Evolutionary conservation across 768 basidiomycete species (phyloP).

Genomic region (Asterophora parasitica): DNA sequence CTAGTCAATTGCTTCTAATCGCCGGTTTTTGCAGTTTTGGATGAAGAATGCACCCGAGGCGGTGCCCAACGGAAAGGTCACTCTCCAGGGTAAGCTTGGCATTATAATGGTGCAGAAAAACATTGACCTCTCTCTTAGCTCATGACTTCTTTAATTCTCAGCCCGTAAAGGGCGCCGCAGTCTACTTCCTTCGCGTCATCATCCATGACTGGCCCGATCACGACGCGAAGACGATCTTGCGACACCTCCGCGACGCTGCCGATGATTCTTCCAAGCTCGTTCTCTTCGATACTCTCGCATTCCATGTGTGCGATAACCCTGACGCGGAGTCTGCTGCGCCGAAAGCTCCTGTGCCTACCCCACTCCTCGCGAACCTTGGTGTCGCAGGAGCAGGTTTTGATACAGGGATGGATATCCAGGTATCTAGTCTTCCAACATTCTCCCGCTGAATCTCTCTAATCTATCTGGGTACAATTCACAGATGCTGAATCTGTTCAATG

Average conservation of each 20-base stretch:
- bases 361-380: constrained; percentile 24
- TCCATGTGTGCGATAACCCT: constrained; percentile 15
- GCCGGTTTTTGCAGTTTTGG: constrained; percentile 20
- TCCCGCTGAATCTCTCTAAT: too few relatives aligned
- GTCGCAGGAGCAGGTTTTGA: constrained; percentile 15
- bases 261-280: constrained; percentile 19
- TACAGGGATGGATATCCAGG: constrained; percentile 22
- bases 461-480: constrained; percentile 2
- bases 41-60: constrained; percentile 21
- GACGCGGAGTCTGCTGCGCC: constrained; percentile 1
- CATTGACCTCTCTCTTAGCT: constrained; percentile 6
- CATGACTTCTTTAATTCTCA: constrained; percentile 31
- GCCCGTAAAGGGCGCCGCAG: constrained; percentile 20
- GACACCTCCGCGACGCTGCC: constrained; percentile 20
- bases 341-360: constrained; percentile 16
- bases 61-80: constrained; percentile 19
- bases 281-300: constrained; percentile 20
- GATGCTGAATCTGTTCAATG: constrained; percentile 26
- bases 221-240: constrained; percentile 22
- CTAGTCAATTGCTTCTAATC: not conserved
- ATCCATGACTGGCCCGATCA: constrained; percentile 28
- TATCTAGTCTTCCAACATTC: constrained; percentile 1
- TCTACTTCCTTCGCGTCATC: constrained; percentile 25
- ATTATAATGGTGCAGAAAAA: not conserved
- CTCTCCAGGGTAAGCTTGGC: constrained; percentile 21